Percentiles rank a stretch among this genome's conserved stretches.
These are phyloP conservation scores for Cystofilobasidium ferigula DNA, from an alignment of 768 basidiomycete genomes.

Conservation along the genomic window DNA sequence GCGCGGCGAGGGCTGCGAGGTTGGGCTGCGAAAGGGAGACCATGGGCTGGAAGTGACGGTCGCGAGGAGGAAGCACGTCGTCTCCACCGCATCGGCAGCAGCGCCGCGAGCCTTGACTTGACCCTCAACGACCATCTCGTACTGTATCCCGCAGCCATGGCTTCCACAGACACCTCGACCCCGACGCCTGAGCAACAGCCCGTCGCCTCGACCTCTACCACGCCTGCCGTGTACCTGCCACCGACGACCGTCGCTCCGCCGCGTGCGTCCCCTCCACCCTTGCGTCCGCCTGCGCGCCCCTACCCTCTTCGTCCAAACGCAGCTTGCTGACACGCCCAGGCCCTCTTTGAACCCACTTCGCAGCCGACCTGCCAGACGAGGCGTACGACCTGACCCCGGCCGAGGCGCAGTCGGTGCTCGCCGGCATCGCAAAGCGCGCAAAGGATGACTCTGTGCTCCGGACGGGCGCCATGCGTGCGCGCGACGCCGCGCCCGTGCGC, in stretches of 20 bases:
- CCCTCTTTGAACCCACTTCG: too few species aligned
- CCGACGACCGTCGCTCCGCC: neutral
- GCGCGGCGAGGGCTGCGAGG: neutral
- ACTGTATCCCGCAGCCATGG: neutral
- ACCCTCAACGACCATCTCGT: neutral
- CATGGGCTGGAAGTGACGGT: neutral
- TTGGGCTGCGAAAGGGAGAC: neutral
- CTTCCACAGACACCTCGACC: too few species aligned
- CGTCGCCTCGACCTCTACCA: neutral
- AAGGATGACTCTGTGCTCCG: slow-evolving; percentile 12
- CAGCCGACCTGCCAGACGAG: slow-evolving; percentile 24
- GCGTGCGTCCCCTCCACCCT: neutral
- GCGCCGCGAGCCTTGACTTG: neutral
- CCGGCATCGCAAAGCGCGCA: neutral
- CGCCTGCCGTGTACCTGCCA: neutral
- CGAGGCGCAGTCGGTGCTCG: slow-evolving; percentile 15
- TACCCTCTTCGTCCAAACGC: neutral
- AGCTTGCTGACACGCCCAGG: neutral
- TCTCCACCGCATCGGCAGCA: neutral
- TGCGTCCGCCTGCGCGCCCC: neutral
- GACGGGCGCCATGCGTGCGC: slow-evolving; percentile 18
- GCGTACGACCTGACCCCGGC: slow-evolving; percentile 19
- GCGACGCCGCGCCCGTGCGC: neutral
- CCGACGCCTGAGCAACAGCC: too few species aligned
- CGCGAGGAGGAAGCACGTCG: neutral